Evolutionary conservation across 768 basidiomycete genomes (phyloP), one percentile per base, ranked within the genome.

Genomic region (Tylopilus balloui): DNA sequence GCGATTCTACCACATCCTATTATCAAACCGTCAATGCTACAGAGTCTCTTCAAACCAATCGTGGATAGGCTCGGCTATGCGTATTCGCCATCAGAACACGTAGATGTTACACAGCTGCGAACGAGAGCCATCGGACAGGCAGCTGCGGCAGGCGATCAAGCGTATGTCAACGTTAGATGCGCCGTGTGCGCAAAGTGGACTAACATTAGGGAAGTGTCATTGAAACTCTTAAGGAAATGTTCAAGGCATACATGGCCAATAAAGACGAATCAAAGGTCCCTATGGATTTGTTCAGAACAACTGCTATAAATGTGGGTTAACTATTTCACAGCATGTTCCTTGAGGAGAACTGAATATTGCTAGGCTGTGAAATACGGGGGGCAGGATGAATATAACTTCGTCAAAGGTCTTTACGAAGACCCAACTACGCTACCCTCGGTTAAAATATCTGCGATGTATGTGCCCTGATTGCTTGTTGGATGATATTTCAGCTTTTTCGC

Each of bases 21-120:
- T n/a, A 45, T 25, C 34, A 20, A 35, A 37, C 37, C 47, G 6
- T 20, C 2, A 17, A 44, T 37, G 31, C 11, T 49, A 6, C 50
- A 88, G 87, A 61, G 63, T 19, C 70, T 88, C 19, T 86, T 88
- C 67, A 73, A 72, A 41, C 95, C 95, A 3, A 66, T 96, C 40
- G 86, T 90, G 28, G 71, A 87, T 31, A 77, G 74, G 54, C 75
- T 96, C 27, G 92, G 93, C 5, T 94, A 82, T 59, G 85, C 89
- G 37, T 87, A 86, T 62, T 65, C 71, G 6, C 71, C 74, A 11
- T 69, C 69, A 11, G 95, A 99, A 42, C 71, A 80, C 8, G 71
- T 79, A 8, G 92, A 88, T 55, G 75, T 73, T 14, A 75, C 81
- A 9, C 79, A 84, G 54, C 71, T 97, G 43, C 80, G 95, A 32